Evolutionary conservation across 1,284 basidiomycete genomes (phyloP).

Genomic region (Naganishia sp.): DNA sequence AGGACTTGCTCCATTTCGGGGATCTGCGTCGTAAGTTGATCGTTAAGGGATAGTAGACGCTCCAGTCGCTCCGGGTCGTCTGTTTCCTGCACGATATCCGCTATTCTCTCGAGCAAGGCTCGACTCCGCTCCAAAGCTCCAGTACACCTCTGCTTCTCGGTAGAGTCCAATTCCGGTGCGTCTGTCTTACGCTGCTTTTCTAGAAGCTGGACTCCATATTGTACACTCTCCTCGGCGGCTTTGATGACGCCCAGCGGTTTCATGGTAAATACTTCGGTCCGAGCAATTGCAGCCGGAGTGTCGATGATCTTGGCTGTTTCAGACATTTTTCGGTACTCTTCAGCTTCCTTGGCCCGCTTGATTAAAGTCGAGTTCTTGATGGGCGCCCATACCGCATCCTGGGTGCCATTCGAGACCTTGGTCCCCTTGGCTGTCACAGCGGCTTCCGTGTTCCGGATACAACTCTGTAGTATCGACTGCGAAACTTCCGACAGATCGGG

Average conservation of each 20-base stretch:
- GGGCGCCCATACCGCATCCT: constrained; percentile 55
- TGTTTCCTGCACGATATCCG: constrained; percentile 62
- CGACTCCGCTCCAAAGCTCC: constrained; percentile 59
- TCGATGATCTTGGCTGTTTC: constrained; percentile 44
- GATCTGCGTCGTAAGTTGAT: constrained; percentile 62
- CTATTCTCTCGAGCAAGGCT: constrained; percentile 63
- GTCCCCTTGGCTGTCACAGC: constrained; percentile 47
- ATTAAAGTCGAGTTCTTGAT: constrained; percentile 57
- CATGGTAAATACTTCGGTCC: constrained; percentile 50
- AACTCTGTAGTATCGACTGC: constrained; percentile 61
- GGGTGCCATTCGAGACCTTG: constrained; percentile 35
- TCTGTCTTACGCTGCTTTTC: constrained; percentile 26
- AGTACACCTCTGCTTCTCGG: constrained; percentile 50
- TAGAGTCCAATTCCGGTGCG: constrained; percentile 33
- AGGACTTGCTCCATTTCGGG: constrained; percentile 45
- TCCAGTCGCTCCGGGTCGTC: constrained; percentile 65
- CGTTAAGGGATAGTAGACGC: constrained; percentile 69
- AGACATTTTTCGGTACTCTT: constrained; percentile 47
- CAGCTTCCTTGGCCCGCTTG: constrained; percentile 52
- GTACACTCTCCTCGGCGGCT: constrained; percentile 57
- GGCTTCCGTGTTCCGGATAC: constrained; percentile 82
- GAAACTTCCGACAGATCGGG: constrained; percentile 72
- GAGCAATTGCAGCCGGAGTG: constrained; percentile 47
- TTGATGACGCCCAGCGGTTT: constrained; percentile 62
- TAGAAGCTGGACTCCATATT: constrained; percentile 48